phyloP scores from a whole-genome alignment of 2,329 filamentous ascomycete genomes.

The Ceratocystis papillata region DNA sequence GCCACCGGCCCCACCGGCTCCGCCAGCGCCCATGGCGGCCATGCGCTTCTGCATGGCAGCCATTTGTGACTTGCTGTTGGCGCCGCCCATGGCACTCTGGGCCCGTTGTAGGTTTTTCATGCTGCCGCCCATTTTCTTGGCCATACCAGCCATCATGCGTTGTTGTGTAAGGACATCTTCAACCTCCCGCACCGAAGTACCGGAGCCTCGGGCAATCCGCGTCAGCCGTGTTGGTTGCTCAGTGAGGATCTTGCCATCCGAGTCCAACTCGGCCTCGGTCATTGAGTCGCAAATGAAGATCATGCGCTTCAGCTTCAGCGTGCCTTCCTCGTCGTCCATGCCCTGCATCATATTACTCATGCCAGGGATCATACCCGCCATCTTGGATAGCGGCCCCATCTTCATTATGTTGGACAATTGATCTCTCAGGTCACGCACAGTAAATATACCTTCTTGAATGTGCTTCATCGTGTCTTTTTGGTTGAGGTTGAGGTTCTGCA shows the following conservation, averaged over 20 bases:
- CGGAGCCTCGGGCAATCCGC: constrained; percentile 76
- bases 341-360: constrained; percentile 87
- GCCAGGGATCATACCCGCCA: constrained; percentile 97
- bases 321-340: constrained; percentile 96
- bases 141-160: constrained; percentile 98
- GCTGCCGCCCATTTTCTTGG: constrained; percentile 95
- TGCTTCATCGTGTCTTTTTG: constrained; percentile 99
- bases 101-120: constrained; percentile 97
- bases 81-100: constrained; percentile 80
- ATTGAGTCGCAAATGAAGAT: constrained; percentile 98
- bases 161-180: constrained; percentile 97
- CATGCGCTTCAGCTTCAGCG: constrained; percentile 89
- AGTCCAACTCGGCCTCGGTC: constrained; percentile 91
- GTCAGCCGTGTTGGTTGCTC: constrained; percentile 91
- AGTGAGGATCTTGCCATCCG: constrained; percentile 86
- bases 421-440: constrained; percentile 83
- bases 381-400: constrained; percentile 94
- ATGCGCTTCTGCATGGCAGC: constrained; percentile 98
- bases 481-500: constrained; percentile 87
- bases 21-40: constrained; percentile 80
- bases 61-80: constrained; percentile 72
- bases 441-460: constrained; percentile 93
- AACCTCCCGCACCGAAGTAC: constrained; percentile 82
- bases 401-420: constrained; percentile 99
- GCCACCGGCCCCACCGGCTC: constrained; percentile 50